Percentiles rank a stretch among this genome's conserved stretches.
These are phyloP conservation scores for Fusarium sp. DNA, from an alignment of 2,329 filamentous ascomycete species.

Conservation along the genomic window DNA sequence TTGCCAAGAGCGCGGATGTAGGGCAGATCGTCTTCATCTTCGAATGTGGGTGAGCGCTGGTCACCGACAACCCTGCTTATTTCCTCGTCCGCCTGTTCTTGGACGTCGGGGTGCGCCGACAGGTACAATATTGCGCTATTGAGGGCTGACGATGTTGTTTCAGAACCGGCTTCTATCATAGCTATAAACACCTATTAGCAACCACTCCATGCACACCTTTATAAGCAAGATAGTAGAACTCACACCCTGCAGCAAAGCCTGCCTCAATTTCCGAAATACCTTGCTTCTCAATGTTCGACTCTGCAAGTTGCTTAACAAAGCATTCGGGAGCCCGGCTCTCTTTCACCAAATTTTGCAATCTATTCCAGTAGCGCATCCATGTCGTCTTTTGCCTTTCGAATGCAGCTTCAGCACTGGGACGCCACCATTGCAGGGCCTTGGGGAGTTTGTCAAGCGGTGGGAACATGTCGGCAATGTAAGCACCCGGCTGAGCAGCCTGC, in stretches of 20 bases:
- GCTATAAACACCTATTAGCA: background rate
- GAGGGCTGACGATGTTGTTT: conserved; percentile 29
- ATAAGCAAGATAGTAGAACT: background rate
- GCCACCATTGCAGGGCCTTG: conserved; percentile 23
- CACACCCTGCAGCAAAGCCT: conserved; percentile 17
- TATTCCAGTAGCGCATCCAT: conserved; percentile 27
- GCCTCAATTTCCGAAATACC: conserved; percentile 25
- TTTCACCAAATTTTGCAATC: background rate
- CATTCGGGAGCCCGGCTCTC: conserved; percentile 21
- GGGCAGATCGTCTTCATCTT: conserved; percentile 64
- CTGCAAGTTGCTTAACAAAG: conserved; percentile 8
- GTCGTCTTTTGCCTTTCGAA: conserved; percentile 16
- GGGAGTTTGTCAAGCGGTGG: conserved; percentile 13
- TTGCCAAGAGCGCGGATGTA: conserved; percentile 70
- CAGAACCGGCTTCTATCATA: conserved; percentile 33
- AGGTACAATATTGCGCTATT: conserved; percentile 22
- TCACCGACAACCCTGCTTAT: conserved; percentile 66
- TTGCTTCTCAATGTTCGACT: conserved; percentile 24
- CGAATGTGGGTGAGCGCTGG: conserved; percentile 61
- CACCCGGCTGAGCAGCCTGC: conserved; percentile 10
- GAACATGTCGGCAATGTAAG: conserved; percentile 16
- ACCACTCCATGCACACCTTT: too few relatives aligned
- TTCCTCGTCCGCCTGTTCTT: conserved; percentile 63
- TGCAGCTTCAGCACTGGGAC: conserved; percentile 4
- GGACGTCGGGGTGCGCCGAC: conserved; percentile 15